Conservation (phyloP, 148 eudicot genomes). For the Vaccinium macrocarpon region DNA sequence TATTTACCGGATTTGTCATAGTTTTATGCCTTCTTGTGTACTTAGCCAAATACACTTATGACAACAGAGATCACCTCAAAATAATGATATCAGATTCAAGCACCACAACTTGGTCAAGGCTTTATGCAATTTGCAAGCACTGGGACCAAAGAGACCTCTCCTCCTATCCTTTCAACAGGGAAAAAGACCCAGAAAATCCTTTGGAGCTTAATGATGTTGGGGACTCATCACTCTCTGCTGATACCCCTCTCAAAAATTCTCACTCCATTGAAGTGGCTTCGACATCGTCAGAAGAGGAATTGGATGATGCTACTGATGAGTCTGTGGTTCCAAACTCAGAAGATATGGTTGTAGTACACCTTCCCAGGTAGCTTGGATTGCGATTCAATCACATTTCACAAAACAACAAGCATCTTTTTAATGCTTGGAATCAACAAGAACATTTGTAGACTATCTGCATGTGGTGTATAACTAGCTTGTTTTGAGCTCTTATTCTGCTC, state of each 20-base stretch:
- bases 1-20: constrained; percentile 29
- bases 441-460: not conserved
- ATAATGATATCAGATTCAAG: no score
- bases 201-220: not conserved
- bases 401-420: not conserved
- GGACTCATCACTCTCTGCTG: not conserved
- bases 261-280: not conserved
- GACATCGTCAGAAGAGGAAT: not conserved
- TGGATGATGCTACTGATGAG: not conserved
- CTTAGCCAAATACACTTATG: constrained; percentile 14
- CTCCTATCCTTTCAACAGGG: no score
- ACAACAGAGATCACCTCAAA: constrained; percentile 15
- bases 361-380: no score
- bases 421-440: not conserved
- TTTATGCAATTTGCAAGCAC: no score
- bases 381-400: not conserved
- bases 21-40: constrained; percentile 17
- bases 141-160: no score
- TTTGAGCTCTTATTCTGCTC: no score
- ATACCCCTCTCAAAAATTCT: not conserved
- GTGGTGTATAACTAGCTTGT: no score
- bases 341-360: not conserved
- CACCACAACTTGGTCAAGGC: no score
- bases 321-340: not conserved
- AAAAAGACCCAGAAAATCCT: not conserved